Evolutionary conservation across 139 green algal genomes (phyloP).

Genomic region (Nannochloris sp.): DNA sequence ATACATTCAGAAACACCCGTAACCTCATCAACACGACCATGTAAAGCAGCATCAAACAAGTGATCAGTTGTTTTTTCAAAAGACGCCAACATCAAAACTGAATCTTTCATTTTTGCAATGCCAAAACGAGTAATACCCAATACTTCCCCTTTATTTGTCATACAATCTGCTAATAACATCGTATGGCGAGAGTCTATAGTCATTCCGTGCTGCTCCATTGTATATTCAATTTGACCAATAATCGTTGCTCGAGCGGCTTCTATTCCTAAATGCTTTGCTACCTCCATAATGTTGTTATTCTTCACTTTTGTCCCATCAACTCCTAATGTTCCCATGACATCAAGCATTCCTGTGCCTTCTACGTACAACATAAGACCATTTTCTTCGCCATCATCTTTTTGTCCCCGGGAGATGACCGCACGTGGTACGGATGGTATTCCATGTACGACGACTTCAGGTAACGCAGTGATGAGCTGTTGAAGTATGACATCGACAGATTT

Average conservation of each 20-base stretch:
- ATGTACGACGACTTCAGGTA: conserved; percentile 71
- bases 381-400: neutral
- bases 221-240: conserved; percentile 84
- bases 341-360: conserved; percentile 51
- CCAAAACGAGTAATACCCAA: conserved; percentile 98
- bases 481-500: conserved; percentile 25
- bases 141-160: conserved; percentile 98
- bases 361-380: conserved; percentile 16
- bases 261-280: conserved; percentile 81
- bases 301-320: conserved; percentile 60
- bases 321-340: conserved; percentile 81
- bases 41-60: conserved; percentile 94
- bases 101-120: conserved; percentile 99
- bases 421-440: conserved; percentile 83
- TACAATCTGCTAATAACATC: conserved; percentile 97
- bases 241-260: conserved; percentile 74
- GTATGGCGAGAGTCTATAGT: conserved; percentile 89
- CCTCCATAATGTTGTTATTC: conserved; percentile 94
- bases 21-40: conserved; percentile 53
- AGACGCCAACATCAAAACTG: conserved; percentile 93
- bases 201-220: conserved; percentile 92
- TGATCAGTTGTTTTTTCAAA: conserved; percentile 99
- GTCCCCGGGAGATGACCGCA: conserved; percentile 78
- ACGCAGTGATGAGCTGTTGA: conserved; percentile 26
- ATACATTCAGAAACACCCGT: conserved; percentile 86